phyloP scores from a whole-genome alignment of 768 basidiomycete species.

The Fomitopsis serialis region DNA sequence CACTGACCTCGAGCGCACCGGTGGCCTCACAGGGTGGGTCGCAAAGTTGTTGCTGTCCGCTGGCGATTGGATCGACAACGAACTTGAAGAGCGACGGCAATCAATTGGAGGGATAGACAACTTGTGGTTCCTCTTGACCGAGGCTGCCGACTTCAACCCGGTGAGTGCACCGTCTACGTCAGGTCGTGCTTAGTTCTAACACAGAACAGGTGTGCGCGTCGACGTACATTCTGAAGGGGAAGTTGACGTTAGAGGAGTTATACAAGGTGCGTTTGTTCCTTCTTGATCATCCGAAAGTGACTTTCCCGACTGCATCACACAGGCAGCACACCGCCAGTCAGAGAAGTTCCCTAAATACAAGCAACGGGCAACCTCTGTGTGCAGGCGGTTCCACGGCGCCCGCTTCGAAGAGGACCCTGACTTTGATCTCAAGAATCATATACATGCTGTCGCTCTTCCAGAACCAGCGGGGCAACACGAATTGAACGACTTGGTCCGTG shows the following conservation, averaged over 20 bases:
- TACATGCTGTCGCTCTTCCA: constrained; percentile 11
- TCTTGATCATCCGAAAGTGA: background rate
- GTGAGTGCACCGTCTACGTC: constrained; percentile 2
- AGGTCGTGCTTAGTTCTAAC: background rate
- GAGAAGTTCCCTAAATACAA: constrained; percentile 17
- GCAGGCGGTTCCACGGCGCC: constrained; percentile 17
- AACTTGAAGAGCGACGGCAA: constrained; percentile 12
- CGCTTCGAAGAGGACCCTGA: constrained; percentile 18
- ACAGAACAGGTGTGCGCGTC: constrained; percentile 11
- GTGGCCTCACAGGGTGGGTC: constrained; percentile 7
- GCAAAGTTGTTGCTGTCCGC: constrained; percentile 3
- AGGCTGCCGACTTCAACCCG: constrained; percentile 18
- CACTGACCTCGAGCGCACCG: constrained; percentile 3
- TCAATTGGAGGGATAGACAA: constrained; percentile 20
- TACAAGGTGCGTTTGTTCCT: background rate
- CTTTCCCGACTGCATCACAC: background rate
- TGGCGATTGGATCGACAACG: constrained; percentile 10
- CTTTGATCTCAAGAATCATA: constrained; percentile 14
- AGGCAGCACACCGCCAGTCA: constrained; percentile 5
- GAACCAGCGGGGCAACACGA: constrained; percentile 18
- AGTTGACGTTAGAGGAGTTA: constrained; percentile 4
- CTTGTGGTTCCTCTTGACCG: constrained; percentile 16
- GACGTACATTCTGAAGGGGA: constrained; percentile 9
- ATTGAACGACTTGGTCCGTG: constrained; percentile 15
- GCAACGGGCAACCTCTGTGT: constrained; percentile 12